phyloP scores from a whole-genome alignment of 2,329 filamentous ascomycete species.

The Byssochlamys sp. region DNA sequence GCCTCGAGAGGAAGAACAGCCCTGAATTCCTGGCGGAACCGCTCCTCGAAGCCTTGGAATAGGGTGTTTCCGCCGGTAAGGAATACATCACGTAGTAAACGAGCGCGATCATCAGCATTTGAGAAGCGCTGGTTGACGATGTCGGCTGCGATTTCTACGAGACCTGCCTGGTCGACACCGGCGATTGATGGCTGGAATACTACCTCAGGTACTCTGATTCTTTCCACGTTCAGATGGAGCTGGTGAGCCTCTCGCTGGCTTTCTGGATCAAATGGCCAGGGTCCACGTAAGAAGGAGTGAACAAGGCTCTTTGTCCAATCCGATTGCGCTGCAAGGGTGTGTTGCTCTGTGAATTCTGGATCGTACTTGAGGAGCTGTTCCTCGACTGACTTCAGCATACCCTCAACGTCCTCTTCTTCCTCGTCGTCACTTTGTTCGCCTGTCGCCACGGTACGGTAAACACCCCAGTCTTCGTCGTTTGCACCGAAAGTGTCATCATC shows the following conservation, averaged over 20 bases:
- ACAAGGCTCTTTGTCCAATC: constrained; percentile 91
- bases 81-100: constrained; percentile 77
- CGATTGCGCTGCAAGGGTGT: constrained; percentile 80
- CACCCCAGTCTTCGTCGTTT: constrained; percentile 95
- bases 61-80: constrained; percentile 86
- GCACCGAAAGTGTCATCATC: constrained; percentile 96
- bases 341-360: constrained; percentile 78
- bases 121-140: constrained; percentile 75
- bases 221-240: constrained; percentile 90
- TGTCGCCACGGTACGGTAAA: constrained; percentile 85
- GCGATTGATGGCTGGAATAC: constrained; percentile 88
- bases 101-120: constrained; percentile 48
- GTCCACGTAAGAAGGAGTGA: constrained; percentile 81
- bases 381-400: constrained; percentile 66
- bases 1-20: constrained; percentile 62
- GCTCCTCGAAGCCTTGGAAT: constrained; percentile 77
- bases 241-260: constrained; percentile 74
- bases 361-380: constrained; percentile 78
- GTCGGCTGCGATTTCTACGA: constrained; percentile 83
- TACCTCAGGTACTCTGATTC: constrained; percentile 86
- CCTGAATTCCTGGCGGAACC: constrained; percentile 62
- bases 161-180: constrained; percentile 82
- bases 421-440: constrained; percentile 73
- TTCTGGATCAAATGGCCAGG: constrained; percentile 72
- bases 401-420: constrained; percentile 78